Base-by-base conservation (phyloP, 768 basidiomycete genomes). In the Galerina marginata region DNA sequence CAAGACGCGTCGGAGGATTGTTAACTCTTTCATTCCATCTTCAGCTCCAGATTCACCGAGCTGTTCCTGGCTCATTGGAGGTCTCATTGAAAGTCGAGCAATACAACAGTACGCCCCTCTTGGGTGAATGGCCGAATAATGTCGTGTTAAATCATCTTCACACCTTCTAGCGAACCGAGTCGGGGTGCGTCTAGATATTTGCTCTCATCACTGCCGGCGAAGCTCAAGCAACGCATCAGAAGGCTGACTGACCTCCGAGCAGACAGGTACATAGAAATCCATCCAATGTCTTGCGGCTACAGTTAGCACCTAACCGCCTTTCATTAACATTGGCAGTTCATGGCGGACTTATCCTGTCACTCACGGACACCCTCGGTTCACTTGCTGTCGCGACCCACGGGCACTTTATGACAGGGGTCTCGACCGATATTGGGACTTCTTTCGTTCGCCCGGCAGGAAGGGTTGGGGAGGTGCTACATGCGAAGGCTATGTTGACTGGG, bases 331-430 rank as follows among this genome's bases (percentile, higher is more conserved):
- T 42, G 51, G 42, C 51, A 72, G 89, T 89, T 23, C 92, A 95
- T 65, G 93, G 93, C 15, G 93, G 93, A 20, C 81, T 95, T 39
- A 84, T 94, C 63, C 72, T 91, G 69, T 92, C 92, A 9, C 76
- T 95, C 33, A 93, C 93, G 4, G 93, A 94, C 72, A 93, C 92
- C 12, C 73, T 94, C 15, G 92, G 93, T 3, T 93, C 92, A 1
- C 83, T 94, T 15, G 92, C 89, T n/a, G 85, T 95, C 25, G 90
- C 92, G 1, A 84, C 87, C 12, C 88, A 87, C 63, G 93, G 93
- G 2, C 88, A 92, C 9, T 95, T 77, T 67, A 92, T 93, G 92
- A 94, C 93, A 0, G 92, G 93, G 14, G 92, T 94, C 9, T 92
- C 91, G 2, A 92, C 91, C 3, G 92, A 94, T 69, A 86, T 95